Evolutionary conservation across 371 early-diverging fungal genomes (phyloP).

Genomic region (Paraphysoderma sedebokerense): DNA sequence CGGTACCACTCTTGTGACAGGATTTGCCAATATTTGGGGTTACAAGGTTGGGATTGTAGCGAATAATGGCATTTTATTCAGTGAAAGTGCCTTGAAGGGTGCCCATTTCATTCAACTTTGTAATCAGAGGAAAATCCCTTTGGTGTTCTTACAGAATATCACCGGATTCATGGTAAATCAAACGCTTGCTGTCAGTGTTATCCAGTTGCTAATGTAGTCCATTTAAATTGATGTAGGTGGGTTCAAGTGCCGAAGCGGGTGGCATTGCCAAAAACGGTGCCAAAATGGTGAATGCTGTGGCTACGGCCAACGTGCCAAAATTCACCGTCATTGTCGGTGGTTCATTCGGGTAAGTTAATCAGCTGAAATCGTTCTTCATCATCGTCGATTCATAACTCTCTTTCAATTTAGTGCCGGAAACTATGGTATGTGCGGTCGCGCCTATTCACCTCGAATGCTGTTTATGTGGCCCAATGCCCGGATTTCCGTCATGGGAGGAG

Average conservation of each 20-base stretch:
- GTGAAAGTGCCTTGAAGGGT: conserved; percentile 89
- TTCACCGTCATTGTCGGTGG: conserved; percentile 87
- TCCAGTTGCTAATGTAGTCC: too few species aligned
- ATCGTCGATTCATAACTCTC: too few species aligned
- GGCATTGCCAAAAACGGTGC: conserved; percentile 98
- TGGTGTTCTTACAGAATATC: conserved; percentile 92
- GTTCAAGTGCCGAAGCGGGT: conserved; percentile 85
- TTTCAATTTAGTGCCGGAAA: conserved; percentile 64
- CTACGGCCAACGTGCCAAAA: conserved; percentile 90
- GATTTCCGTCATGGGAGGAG: conserved; percentile 97
- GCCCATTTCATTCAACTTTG: conserved; percentile 96
- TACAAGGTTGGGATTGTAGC: conserved; percentile 92
- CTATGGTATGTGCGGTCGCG: conserved; percentile 97
- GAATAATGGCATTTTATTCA: conserved; percentile 93
- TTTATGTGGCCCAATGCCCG: conserved; percentile 95
- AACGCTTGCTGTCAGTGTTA: too few species aligned
- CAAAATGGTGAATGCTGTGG: conserved; percentile 92
- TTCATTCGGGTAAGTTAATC: conserved; percentile 34
- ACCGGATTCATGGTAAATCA: conserved; percentile 98
- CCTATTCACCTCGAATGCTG: conserved; percentile 84
- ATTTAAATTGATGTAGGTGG: too few species aligned
- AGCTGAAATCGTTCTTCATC: background rate
- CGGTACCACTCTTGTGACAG: conserved; percentile 81
- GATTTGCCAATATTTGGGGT: conserved; percentile 86
- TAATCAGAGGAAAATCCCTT: conserved; percentile 77